These are phyloP conservation scores for Neopestalotiopsis sp. DNA, from an alignment of 2,329 filamentous ascomycete genomes.

Conservation along the genomic window DNA sequence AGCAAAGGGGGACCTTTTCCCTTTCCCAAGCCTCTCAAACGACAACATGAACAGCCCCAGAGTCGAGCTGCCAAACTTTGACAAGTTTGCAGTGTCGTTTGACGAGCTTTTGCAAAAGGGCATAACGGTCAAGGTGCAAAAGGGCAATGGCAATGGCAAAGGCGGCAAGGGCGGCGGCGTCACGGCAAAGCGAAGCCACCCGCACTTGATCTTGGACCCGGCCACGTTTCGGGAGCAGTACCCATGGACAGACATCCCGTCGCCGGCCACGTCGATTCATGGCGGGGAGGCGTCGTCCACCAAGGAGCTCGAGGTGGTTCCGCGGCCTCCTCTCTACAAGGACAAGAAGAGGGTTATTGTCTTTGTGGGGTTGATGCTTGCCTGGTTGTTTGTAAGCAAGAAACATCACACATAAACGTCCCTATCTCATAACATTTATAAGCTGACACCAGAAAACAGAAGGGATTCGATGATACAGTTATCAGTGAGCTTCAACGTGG, in stretches of 20 bases:
- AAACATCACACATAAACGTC: no score
- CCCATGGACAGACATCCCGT: conserved; percentile 8
- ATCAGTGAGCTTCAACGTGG: conserved; percentile 15
- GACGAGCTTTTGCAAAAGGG: conserved; percentile 2
- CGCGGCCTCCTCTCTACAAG: conserved; percentile 13
- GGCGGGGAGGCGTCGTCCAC: neutral
- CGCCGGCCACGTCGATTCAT: neutral
- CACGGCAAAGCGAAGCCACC: neutral
- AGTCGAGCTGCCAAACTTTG: conserved; percentile 6
- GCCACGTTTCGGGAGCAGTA: neutral
- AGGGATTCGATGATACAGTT: conserved; percentile 21
- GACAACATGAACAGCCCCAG: neutral
- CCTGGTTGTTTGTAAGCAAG: conserved; percentile 18
- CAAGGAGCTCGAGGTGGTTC: neutral
- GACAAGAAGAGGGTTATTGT: conserved; percentile 15
- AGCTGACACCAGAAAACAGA: conserved; percentile 2
- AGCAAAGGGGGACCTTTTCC: neutral
- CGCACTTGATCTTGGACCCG: conserved; percentile 1
- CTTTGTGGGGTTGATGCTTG: conserved; percentile 16
- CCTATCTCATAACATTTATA: neutral
- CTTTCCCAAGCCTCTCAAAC: neutral
- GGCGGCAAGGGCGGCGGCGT: no score
- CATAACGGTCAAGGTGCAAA: neutral
- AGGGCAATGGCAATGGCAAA: neutral
- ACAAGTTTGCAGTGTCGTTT: conserved; percentile 6